Percentiles rank a stretch among this genome's conserved stretches.
phyloP scores from a whole-genome alignment of 2,329 filamentous ascomycete species.

The Boeremia lycopersici region DNA sequence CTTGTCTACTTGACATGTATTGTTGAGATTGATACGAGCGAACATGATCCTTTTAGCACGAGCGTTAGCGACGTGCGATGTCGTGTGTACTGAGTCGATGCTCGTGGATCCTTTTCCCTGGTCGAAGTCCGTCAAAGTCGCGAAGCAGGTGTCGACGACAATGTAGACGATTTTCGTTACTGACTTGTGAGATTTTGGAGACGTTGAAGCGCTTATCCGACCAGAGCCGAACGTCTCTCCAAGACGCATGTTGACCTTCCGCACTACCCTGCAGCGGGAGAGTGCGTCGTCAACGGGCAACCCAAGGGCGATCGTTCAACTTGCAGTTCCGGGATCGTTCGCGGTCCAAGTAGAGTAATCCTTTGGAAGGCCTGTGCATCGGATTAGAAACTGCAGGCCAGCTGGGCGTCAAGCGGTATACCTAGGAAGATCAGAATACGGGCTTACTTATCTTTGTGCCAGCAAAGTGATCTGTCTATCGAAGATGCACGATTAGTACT shows the following conservation, averaged over 20 bases:
- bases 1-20: slow-evolving; percentile 24
- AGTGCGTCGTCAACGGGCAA: neutral
- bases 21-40: slow-evolving; percentile 10
- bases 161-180: slow-evolving; percentile 23
- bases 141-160: slow-evolving; percentile 30
- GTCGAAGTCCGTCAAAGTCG: slow-evolving; percentile 23
- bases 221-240: neutral
- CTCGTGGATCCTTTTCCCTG: slow-evolving; percentile 22
- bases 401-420: slow-evolving; percentile 1
- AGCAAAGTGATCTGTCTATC: neutral
- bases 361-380: slow-evolving; percentile 1
- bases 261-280: neutral
- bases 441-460: neutral
- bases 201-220: neutral
- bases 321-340: neutral
- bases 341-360: neutral
- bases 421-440: neutral
- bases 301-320: neutral
- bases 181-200: slow-evolving; percentile 2
- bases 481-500: neutral
- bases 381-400: neutral
- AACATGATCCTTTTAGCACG: slow-evolving; percentile 34
- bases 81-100: slow-evolving; percentile 30
- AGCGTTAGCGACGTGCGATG: slow-evolving; percentile 23
- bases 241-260: neutral